Base-by-base conservation (phyloP, 208 protist species). In the Leishmania amazonensis region DNA sequence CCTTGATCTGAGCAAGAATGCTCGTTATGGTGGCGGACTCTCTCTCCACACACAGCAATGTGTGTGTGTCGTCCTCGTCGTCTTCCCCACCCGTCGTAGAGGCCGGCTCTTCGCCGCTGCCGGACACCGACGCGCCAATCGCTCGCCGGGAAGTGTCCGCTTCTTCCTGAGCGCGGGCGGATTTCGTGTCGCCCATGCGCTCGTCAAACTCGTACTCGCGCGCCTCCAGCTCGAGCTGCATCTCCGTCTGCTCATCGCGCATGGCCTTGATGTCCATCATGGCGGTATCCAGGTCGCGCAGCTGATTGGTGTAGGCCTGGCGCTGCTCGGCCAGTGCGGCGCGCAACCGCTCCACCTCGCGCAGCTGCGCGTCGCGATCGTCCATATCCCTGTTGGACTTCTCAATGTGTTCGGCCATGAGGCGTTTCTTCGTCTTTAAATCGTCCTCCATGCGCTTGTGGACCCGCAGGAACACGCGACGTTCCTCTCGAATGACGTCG, bases 381-480 rank as follows among this genome's bases (percentile, higher is more conserved):
- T 99, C 99, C 87, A 99, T 98, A 74, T 98, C 96, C 53, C 89
- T 77, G 87, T 99, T 99, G 35, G 96, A 96, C 82, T 95, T 91
- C 79, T 99, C 98, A 80, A 99, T 98, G 67, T 98, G 93, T 54
- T 98, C 91, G 3, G 97, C 95, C 97, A 99, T 99, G 72, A 92
- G 78, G 51, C 91, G 89, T 89, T 99, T 99, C 88, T 98, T 97
- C 47, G 93, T 86, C 47, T 89, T 87, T 15, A 99, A 87, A 83
- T 99, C 96, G 57, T 96, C 91, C 83, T 99, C 98, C 87, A 99
- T 93, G 81, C 96, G 96, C 79, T 98, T 98, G 89, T 99, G 97
- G 68, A 99, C 95, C n/a, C 92, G 95, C 87, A 99, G 98, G 85
- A 99, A 99, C 15, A 99, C 97, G 49, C 97, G 90, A 19, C 98